Evolutionary conservation across 257 asterid genomes (phyloP), one percentile per base, ranked within the genome.

Genomic region (Gentiana straminea): DNA sequence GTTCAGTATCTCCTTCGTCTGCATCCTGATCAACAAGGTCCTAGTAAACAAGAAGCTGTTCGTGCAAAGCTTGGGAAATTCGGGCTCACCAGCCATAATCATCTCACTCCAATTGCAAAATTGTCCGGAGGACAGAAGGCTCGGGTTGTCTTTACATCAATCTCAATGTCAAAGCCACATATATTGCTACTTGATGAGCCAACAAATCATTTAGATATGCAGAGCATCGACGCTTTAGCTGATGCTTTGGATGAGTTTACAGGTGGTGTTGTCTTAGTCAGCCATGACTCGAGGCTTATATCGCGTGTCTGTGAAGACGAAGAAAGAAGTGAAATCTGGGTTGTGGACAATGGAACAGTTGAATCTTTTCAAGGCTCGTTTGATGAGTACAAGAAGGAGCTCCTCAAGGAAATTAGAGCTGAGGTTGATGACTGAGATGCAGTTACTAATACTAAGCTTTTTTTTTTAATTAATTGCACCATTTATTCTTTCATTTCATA

Each of bases 51-150:
- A 64, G 69, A 64, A 48, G 63, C 58, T 11, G 69, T 64, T 10
- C 51, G 63, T 13, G 63, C 69, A n/a, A 64, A 64, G 39, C 57
- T 56, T 12, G 62, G 57, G 35, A 56, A 64, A 41, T 64, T 55
- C 33, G 69, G 69, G 36, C 69, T 64, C 15, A 44, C 69, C 36
- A 76, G 85, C 72, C 81, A 78, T 62, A 81, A 81, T 61, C 89
- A 81, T 57, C 54, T 71, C 13, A 73, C 83, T 24, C 89, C 83
- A 6, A 78, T 76, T 9, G 78, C 72, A 6, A 78, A 81, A 59
- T 71, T 84, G 44, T 81, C 86, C 0, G 85, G 89, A 13, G 85
- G 85, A 59, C 86, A 81, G 59, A 81, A 76, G 59, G 46, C 86
- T 1, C 65, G 89, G 5, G 85, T 78, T 55, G 89, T 81, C 13